Conservation (phyloP, 1,139 yeast genomes). For the Yamadazyma atmosphaerica region DNA sequence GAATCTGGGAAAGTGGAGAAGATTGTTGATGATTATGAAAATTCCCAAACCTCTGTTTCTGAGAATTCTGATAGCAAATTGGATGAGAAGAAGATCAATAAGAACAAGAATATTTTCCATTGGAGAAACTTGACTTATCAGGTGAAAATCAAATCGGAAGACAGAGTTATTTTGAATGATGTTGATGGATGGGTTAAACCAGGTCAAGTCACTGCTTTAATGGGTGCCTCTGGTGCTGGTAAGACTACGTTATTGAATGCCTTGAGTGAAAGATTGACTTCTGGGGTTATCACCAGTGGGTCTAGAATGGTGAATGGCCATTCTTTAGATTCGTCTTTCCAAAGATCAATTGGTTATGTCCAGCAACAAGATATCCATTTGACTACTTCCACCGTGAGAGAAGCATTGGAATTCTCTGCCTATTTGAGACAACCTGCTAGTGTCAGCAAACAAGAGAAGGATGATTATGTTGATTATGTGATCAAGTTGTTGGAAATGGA, state of each 20-base stretch:
- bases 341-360: constrained; percentile 79
- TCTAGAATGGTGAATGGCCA: constrained; percentile 73
- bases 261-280: constrained; percentile 72
- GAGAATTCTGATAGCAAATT: constrained; percentile 1
- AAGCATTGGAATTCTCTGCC: constrained; percentile 74
- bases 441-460: constrained; percentile 57
- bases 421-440: constrained; percentile 65
- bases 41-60: background rate
- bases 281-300: constrained; percentile 72
- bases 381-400: constrained; percentile 73
- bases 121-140: constrained; percentile 81
- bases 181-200: constrained; percentile 89
- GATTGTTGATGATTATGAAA: constrained; percentile 6
- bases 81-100: constrained; percentile 7
- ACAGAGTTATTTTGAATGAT: constrained; percentile 60
- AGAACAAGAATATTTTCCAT: constrained; percentile 54
- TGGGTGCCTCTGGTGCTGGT: constrained; percentile 93
- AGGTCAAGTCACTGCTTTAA: constrained; percentile 44
- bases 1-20: constrained; percentile 15
- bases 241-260: constrained; percentile 74
- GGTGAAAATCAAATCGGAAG: constrained; percentile 63
- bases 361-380: constrained; percentile 82
- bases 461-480: constrained; percentile 69
- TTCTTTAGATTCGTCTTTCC: constrained; percentile 69
- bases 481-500: constrained; percentile 71